Evolutionary conservation across 306 rosid genomes (phyloP).

Genomic region (Medicago lupulina): DNA sequence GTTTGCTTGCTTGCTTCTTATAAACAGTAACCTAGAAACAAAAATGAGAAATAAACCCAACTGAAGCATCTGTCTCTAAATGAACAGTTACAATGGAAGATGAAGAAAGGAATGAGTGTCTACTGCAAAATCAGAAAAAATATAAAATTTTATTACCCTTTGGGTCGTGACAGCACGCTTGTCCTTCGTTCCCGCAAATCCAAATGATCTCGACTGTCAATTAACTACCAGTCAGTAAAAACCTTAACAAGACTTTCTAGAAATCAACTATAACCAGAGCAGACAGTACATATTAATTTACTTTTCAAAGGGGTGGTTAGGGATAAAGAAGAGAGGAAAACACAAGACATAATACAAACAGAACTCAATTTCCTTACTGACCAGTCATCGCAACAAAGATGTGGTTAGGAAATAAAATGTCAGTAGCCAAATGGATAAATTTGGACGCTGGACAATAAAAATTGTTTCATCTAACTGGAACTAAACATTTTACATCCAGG

Average conservation of each 20-base stretch:
- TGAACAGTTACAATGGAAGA: conserved; percentile 7
- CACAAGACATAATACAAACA: conserved; percentile 27
- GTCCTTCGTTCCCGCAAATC: conserved; percentile 97
- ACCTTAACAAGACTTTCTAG: conserved; percentile 26
- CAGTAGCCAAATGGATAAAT: conserved; percentile 26
- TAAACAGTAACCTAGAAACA: conserved; percentile 81
- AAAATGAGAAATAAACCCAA: conserved; percentile 37
- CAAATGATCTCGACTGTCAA: conserved; percentile 86
- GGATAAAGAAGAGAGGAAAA: neutral
- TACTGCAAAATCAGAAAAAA: conserved; percentile 20
- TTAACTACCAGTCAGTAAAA: conserved; percentile 40
- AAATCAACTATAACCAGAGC: conserved; percentile 29
- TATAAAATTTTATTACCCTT: conserved; percentile 64
- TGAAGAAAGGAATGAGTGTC: conserved; percentile 31
- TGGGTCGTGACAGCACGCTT: conserved; percentile 91
- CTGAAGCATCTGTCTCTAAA: conserved; percentile 32
- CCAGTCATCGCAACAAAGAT: conserved; percentile 9
- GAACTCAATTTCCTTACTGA: conserved; percentile 23
- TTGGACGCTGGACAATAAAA: conserved; percentile 15
- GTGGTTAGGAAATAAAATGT: conserved; percentile 20
- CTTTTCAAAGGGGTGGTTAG: conserved; percentile 23
- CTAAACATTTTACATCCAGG: conserved; percentile 10
- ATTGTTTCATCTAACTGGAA: conserved; percentile 27
- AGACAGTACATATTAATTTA: conserved; percentile 16
- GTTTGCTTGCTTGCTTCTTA: conserved; percentile 77